phyloP scores from a whole-genome alignment of 495 filamentous ascomycete species.

The Parmelia sp. region DNA sequence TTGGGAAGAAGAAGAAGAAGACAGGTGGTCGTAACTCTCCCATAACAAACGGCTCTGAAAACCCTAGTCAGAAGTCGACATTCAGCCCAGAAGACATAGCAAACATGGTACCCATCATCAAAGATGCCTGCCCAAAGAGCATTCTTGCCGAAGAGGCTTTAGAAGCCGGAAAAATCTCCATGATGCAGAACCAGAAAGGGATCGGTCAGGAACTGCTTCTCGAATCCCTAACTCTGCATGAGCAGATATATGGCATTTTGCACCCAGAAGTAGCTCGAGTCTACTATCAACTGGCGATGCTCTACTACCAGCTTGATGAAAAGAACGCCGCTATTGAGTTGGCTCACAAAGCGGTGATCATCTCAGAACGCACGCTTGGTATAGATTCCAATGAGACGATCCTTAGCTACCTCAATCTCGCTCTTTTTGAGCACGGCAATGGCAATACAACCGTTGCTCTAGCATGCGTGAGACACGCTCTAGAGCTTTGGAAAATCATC shows the following conservation, averaged over 20 bases:
- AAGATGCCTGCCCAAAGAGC: slow-evolving; percentile 85
- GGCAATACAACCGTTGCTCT: slow-evolving; percentile 82
- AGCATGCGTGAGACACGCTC: slow-evolving; percentile 80
- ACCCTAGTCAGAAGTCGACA: slow-evolving; percentile 40
- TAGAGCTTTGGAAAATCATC: slow-evolving; percentile 94
- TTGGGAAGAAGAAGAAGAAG: slow-evolving; percentile 78
- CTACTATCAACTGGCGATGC: slow-evolving; percentile 89
- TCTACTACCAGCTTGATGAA: slow-evolving; percentile 93
- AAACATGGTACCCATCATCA: slow-evolving; percentile 87
- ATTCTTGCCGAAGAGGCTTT: slow-evolving; percentile 90
- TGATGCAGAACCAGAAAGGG: slow-evolving; percentile 91
- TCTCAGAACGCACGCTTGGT: slow-evolving; percentile 89
- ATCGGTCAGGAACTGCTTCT: slow-evolving; percentile 92
- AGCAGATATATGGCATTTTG: slow-evolving; percentile 97
- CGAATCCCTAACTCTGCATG: slow-evolving; percentile 91
- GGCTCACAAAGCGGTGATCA: slow-evolving; percentile 91
- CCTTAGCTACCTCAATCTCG: slow-evolving; percentile 89
- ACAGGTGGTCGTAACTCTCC: slow-evolving; percentile 45
- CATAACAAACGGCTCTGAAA: slow-evolving; percentile 42
- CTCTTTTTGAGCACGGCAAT: slow-evolving; percentile 86
- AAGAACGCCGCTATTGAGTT: slow-evolving; percentile 92
- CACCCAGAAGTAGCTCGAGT: slow-evolving; percentile 95
- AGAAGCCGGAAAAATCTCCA: slow-evolving; percentile 89
- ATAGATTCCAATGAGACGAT: slow-evolving; percentile 92
- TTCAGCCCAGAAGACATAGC: slow-evolving; percentile 81